Evolutionary conservation across 2,329 filamentous ascomycete genomes (phyloP).

Genomic region (Curvularia lunata): DNA sequence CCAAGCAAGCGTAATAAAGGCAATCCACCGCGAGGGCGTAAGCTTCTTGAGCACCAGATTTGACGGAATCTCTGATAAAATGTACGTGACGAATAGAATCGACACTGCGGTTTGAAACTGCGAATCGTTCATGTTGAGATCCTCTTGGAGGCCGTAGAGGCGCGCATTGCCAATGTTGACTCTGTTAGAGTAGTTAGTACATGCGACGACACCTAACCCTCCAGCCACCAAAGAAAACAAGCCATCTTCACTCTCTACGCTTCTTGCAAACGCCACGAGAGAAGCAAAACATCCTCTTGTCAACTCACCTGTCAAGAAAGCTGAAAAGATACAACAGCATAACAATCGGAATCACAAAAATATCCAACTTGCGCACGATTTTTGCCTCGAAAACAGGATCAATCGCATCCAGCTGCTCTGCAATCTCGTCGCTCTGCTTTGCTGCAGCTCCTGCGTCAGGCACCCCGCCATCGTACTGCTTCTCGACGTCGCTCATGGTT

Average conservation of each 20-base stretch:
- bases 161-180: slow-evolving; percentile 76
- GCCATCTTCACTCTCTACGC: neutral
- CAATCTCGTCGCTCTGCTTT: slow-evolving; percentile 34
- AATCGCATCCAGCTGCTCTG: slow-evolving; percentile 38
- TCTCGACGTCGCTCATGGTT: slow-evolving; percentile 41
- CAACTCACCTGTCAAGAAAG: slow-evolving; percentile 70
- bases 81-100: slow-evolving; percentile 55
- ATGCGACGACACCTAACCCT: neutral
- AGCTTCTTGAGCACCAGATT: slow-evolving; percentile 57
- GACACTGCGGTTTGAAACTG: slow-evolving; percentile 68
- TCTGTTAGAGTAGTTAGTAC: slow-evolving; percentile 17
- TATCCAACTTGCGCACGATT: slow-evolving; percentile 69
- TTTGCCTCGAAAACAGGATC: slow-evolving; percentile 57
- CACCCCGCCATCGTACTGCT: slow-evolving; percentile 25
- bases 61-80: slow-evolving; percentile 54
- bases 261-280: too few species aligned
- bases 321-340: slow-evolving; percentile 76
- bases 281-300: too few species aligned
- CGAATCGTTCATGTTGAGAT: slow-evolving; percentile 65
- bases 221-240: neutral
- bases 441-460: slow-evolving; percentile 11
- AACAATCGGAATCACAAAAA: slow-evolving; percentile 68
- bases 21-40: slow-evolving; percentile 57
- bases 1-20: slow-evolving; percentile 67
- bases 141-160: slow-evolving; percentile 68